Percentiles rank a stretch among this genome's conserved stretches.
Conservation (phyloP, 768 basidiomycete genomes). For the Cyclocybe cylindracea region DNA sequence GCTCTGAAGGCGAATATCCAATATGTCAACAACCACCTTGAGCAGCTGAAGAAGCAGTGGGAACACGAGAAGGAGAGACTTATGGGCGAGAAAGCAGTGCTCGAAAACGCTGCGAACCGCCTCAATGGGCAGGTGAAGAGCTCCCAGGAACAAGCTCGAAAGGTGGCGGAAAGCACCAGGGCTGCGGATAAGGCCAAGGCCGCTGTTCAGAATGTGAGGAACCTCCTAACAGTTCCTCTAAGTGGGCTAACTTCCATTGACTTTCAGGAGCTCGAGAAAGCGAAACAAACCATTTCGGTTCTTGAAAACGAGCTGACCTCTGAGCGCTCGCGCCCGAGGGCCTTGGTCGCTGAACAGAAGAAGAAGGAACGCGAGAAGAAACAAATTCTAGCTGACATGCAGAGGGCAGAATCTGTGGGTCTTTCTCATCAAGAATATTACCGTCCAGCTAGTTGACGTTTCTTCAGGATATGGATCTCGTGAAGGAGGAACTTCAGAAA, state of each 20-base stretch:
- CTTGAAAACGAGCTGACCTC: constrained; percentile 71
- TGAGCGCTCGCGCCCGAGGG: constrained; percentile 67
- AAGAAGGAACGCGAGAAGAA: constrained; percentile 66
- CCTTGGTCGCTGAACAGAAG: constrained; percentile 63
- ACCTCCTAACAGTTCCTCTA: background rate
- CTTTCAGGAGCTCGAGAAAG: constrained; percentile 68
- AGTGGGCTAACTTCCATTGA: background rate
- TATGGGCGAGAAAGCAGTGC: constrained; percentile 68
- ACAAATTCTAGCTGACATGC: constrained; percentile 60
- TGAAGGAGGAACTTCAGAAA: constrained; percentile 65
- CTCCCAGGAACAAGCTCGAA: constrained; percentile 58
- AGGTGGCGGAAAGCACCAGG: constrained; percentile 53
- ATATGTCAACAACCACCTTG: constrained; percentile 63
- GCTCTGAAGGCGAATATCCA: constrained; percentile 59
- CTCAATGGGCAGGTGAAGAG: constrained; percentile 61
- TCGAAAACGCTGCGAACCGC: constrained; percentile 70
- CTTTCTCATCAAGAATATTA: background rate
- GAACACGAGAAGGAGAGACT: constrained; percentile 63
- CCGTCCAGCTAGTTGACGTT: background rate
- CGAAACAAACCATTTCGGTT: constrained; percentile 62
- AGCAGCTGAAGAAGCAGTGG: constrained; percentile 69
- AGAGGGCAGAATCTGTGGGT: constrained; percentile 70
- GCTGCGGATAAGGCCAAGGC: constrained; percentile 47
- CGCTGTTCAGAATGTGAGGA: constrained; percentile 57
- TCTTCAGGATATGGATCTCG: constrained; percentile 75